Base-by-base conservation (phyloP, 441 rosid species). In the Lepidium campestre region DNA sequence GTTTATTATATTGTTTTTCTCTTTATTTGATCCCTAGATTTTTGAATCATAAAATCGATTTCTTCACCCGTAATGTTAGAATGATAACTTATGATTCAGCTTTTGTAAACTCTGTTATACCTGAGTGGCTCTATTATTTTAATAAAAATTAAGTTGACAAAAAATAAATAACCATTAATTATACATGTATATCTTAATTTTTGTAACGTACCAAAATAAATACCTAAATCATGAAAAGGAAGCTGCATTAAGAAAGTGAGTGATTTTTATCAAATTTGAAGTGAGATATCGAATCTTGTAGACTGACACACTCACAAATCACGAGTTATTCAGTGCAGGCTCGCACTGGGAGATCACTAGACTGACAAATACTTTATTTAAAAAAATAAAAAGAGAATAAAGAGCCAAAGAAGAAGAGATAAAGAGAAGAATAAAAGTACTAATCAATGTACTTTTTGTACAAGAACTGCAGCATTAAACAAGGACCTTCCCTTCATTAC, bases 371-470 rank as follows among this genome's bases (percentile, higher is more conserved):
- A n/a, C n/a, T n/a, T 15, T 37, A 62, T 37, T 39, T 23, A 65
- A 58, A 46, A 65, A 49, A 14, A n/a, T n/a, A n/a, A 14, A 20
- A 48, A 58, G 34, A n/a, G 18, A 61, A 65, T 65, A 48, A 65
- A 22, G n/a, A n/a, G n/a, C n/a, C n/a, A n/a, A n/a, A n/a, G n/a
- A n/a, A n/a, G n/a, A n/a, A n/a, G n/a, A n/a, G n/a, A n/a, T n/a
- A n/a, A n/a, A n/a, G n/a, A n/a, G n/a, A n/a, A n/a, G n/a, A n/a
- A n/a, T n/a, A n/a, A n/a, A n/a, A n/a, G n/a, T n/a, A n/a, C n/a
- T n/a, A n/a, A n/a, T n/a, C n/a, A n/a, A 66, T 73, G 72, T 73
- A 66, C 68, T 65, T 66, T 70, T 66, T 65, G 63, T 66, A 66
- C 72, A 66, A 50, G 19, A 49, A 48, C 39, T 20, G 12, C 44